phyloP scores from a whole-genome alignment of 257 asterid genomes.

The Solanum boliviense region DNA sequence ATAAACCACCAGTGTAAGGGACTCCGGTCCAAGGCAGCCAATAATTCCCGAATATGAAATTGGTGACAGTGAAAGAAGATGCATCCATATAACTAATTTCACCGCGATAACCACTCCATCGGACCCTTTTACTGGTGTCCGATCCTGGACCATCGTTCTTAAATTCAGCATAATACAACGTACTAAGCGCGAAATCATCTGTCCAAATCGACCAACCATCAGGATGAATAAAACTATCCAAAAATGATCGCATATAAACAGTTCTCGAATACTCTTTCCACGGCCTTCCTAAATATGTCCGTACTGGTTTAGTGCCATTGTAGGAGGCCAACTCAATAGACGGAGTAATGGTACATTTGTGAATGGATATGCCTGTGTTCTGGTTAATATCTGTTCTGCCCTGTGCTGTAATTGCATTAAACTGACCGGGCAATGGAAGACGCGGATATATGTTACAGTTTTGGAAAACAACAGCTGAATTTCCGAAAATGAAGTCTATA shows the following conservation, averaged over 20 bases:
- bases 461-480: constrained; percentile 3
- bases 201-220: constrained; percentile 9
- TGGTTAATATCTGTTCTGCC: not conserved
- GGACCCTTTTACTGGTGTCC: not conserved
- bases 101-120: not conserved
- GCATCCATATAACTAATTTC: not conserved
- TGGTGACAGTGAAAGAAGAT: not conserved
- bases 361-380: constrained; percentile 3
- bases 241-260: not conserved
- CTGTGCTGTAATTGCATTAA: constrained; percentile 2
- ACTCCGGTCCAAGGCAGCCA: constrained; percentile 5
- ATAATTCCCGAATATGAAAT: not conserved
- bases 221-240: constrained; percentile 3
- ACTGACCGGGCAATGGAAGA: not conserved
- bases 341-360: not conserved
- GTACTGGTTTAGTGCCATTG: not conserved
- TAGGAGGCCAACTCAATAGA: not conserved
- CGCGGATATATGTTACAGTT: not conserved
- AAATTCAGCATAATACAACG: not conserved
- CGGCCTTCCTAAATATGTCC: constrained; percentile 2
- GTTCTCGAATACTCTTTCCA: not conserved
- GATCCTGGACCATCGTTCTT: not conserved
- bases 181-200: not conserved
- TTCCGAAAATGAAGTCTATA: not conserved
- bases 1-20: not conserved